phyloP scores from a whole-genome alignment of 2,329 filamentous ascomycete species.

The Xylaria sp. region DNA sequence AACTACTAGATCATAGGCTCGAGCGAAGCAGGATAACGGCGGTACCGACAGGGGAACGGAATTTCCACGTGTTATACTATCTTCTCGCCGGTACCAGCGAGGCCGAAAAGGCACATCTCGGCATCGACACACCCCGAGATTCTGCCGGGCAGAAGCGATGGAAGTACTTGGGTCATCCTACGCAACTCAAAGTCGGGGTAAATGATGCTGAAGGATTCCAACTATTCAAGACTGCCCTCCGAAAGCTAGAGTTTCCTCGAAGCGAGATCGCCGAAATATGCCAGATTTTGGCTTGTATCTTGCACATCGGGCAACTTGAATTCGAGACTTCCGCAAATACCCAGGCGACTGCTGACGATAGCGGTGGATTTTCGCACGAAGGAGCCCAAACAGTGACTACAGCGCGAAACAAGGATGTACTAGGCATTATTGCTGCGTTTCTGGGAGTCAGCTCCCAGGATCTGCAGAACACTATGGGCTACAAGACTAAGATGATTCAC shows the following conservation, averaged over 20 bases:
- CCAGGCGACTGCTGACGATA: slow-evolving; percentile 84
- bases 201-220: slow-evolving; percentile 97
- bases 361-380: slow-evolving; percentile 95
- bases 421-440: slow-evolving; percentile 91
- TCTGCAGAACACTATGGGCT: slow-evolving; percentile 87
- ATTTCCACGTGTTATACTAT: slow-evolving; percentile 97
- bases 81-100: slow-evolving; percentile 90
- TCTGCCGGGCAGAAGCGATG: slow-evolving; percentile 77
- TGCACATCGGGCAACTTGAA: slow-evolving; percentile 98
- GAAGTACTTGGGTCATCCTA: slow-evolving; percentile 96
- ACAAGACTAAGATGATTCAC: slow-evolving; percentile 96
- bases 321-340: slow-evolving; percentile 87
- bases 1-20: slow-evolving; percentile 91
- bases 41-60: slow-evolving; percentile 94
- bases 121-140: slow-evolving; percentile 60
- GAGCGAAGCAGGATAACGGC: slow-evolving; percentile 91
- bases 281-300: slow-evolving; percentile 89
- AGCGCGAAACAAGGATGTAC: slow-evolving; percentile 92
- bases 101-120: slow-evolving; percentile 88
- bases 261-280: slow-evolving; percentile 97
- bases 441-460: slow-evolving; percentile 84
- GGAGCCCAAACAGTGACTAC: slow-evolving; percentile 86
- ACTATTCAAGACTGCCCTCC: slow-evolving; percentile 94
- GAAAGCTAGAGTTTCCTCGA: slow-evolving; percentile 92
- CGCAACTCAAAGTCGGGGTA: slow-evolving; percentile 95